phyloP scores from a whole-genome alignment of 1,284 basidiomycete genomes.

The Rhodotorula sp. region DNA sequence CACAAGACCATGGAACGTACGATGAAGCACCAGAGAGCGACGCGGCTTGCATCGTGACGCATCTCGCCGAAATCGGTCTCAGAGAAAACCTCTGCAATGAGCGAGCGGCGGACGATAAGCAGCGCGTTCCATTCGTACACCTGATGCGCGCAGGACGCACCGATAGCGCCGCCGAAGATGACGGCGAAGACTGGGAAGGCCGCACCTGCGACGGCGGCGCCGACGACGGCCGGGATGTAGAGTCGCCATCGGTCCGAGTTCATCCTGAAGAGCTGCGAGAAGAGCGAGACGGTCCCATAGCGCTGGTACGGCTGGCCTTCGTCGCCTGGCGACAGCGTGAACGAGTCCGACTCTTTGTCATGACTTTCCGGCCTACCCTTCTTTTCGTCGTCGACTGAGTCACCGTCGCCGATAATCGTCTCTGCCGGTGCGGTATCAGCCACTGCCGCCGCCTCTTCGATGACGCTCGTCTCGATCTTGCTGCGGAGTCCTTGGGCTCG shows the following conservation, averaged over 20 bases:
- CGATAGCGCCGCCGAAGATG: slow-evolving; percentile 34
- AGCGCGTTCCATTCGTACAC: slow-evolving; percentile 42
- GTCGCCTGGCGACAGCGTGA: slow-evolving; percentile 28
- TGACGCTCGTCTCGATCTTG: slow-evolving; percentile 8
- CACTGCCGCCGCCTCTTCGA: slow-evolving; percentile 5
- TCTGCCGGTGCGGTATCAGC: slow-evolving; percentile 3
- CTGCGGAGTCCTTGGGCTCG: slow-evolving; percentile 50
- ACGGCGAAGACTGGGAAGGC: slow-evolving; percentile 66
- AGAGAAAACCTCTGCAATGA: no score
- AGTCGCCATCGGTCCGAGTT: slow-evolving; percentile 50
- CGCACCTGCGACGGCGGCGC: slow-evolving; percentile 57
- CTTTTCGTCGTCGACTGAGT: no score
- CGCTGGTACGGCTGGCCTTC: background rate
- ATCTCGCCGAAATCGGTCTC: no score
- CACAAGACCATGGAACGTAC: slow-evolving; percentile 24
- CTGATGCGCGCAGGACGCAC: background rate
- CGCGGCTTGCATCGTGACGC: no score
- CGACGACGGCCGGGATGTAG: slow-evolving; percentile 50
- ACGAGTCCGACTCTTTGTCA: slow-evolving; percentile 21
- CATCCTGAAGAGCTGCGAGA: slow-evolving; percentile 46
- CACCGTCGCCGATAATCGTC: slow-evolving; percentile 19
- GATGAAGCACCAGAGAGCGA: background rate
- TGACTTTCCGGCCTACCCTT: slow-evolving; percentile 18
- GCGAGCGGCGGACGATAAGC: slow-evolving; percentile 58
- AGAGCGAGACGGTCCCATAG: slow-evolving; percentile 28